A percentile compares a stretch with the other conserved stretches of the same genome.
phyloP scores from a whole-genome alignment of 1,284 basidiomycete species.

The Rhodotorula sp. region DNA sequence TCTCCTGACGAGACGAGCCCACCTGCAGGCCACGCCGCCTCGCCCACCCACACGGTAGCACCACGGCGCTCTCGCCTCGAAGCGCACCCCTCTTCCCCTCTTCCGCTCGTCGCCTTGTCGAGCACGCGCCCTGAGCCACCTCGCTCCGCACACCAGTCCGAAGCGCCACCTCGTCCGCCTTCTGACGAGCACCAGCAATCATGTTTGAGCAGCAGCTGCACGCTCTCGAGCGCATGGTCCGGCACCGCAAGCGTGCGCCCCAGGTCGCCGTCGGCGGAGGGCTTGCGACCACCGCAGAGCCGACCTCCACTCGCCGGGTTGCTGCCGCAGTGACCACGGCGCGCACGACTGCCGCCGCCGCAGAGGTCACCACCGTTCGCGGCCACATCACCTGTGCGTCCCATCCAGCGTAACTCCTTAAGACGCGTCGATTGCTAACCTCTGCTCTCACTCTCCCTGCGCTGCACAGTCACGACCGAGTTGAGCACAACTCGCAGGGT shows the following conservation, averaged over 20 bases:
- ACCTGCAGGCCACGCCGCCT: not conserved
- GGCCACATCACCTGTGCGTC: not conserved
- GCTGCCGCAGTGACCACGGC: not conserved
- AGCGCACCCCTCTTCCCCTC: not conserved
- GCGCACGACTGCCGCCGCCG: not conserved
- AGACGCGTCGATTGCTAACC: too few relatives aligned
- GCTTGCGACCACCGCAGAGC: not conserved
- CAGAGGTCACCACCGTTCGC: not conserved
- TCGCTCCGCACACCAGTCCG: not conserved
- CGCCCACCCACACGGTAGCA: not conserved
- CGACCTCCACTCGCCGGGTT: not conserved
- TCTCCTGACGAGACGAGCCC: too few relatives aligned
- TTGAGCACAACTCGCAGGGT: not conserved
- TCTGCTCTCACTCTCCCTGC: not conserved
- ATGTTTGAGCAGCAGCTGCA: not conserved
- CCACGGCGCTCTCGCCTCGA: not conserved
- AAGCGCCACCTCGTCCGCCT: not conserved
- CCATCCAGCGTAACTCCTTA: not conserved
- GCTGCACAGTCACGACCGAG: not conserved
- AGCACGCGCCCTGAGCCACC: not conserved
- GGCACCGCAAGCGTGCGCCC: constrained; percentile 8
- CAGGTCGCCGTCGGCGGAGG: not conserved
- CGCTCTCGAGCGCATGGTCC: not conserved
- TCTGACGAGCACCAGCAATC: too few relatives aligned
- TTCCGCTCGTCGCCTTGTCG: not conserved